Conservation (phyloP, 2,329 filamentous ascomycete genomes). For the Torrubiella hemipterigena region DNA sequence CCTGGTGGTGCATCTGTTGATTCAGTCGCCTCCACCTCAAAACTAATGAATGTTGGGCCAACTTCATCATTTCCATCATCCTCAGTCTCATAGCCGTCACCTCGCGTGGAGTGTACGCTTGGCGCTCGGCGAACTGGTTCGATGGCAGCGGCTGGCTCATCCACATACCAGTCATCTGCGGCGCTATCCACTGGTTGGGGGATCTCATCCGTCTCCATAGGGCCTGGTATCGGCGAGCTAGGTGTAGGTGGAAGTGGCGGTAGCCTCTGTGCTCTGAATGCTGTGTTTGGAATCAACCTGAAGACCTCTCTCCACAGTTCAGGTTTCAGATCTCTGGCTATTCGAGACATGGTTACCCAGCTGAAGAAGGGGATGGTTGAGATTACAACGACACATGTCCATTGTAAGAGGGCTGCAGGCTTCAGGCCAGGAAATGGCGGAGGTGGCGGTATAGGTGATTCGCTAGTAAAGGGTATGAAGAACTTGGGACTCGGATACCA, state of each 20-base stretch:
- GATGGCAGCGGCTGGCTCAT: no score
- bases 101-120: slow-evolving; percentile 34
- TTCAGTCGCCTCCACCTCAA: slow-evolving; percentile 48
- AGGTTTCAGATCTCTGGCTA: slow-evolving; percentile 23
- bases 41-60: slow-evolving; percentile 46
- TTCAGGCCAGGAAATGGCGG: slow-evolving; percentile 26
- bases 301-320: slow-evolving; percentile 27
- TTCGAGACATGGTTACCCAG: slow-evolving; percentile 29
- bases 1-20: slow-evolving; percentile 36
- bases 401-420: slow-evolving; percentile 25
- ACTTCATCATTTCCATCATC: slow-evolving; percentile 44
- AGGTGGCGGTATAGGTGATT: slow-evolving; percentile 37
- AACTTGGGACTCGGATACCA: slow-evolving; percentile 33
- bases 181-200: no score
- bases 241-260: slow-evolving; percentile 10
- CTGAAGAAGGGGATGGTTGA: slow-evolving; percentile 34
- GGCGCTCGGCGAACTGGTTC: no score
- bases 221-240: no score
- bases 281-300: slow-evolving; percentile 25
- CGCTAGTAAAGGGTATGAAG: slow-evolving; percentile 41
- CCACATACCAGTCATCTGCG: no score
- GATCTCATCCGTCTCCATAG: no score
- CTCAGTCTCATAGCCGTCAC: slow-evolving; percentile 41
- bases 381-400: slow-evolving; percentile 28
- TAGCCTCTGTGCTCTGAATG: slow-evolving; percentile 14